Evolutionary conservation across 2,329 filamentous ascomycete species (phyloP), one percentile per base, ranked within the genome.

Genomic region (Microdochium nivale): DNA sequence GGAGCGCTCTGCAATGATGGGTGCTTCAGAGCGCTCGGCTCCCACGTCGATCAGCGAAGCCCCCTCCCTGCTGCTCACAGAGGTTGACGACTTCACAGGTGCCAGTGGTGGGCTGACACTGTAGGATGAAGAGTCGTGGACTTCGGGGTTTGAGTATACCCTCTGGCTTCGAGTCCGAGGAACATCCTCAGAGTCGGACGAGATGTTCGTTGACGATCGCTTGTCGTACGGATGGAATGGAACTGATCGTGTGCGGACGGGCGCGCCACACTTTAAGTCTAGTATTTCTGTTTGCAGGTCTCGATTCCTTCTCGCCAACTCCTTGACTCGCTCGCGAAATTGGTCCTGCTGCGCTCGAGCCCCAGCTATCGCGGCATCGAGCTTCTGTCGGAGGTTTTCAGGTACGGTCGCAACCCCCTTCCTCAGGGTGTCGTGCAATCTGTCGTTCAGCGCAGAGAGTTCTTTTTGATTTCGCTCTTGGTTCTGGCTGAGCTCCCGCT

Each of bases 281-380:
- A 79, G 60, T 4, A 80, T 58, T 2, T 70, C 71, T 9, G 72
- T 74, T 61, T 82, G 75, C 21, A 81, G 63, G 1, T 71, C 70
- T 13, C 71, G 75, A 59, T 79, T 79, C 58, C 78, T 79, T 50
- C 71, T 73, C 58, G 70, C 69, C 48, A 82, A 66, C 21, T 73
- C 66, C 47, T 67, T 66, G 58, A 78, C 72, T 53, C 78, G 77
- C 59, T 71, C 76, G 58, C 79, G 75, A 54, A 81, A 63, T 57
- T 80, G 78, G 0, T 70, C 67, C 54, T 81, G 76, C 62, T 77
- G 79, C 1, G 73, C 70, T 48, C 76, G 69, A 58, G 74, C 79
- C n/a, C 76, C 74, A 27, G 75, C 71, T 14, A 82, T 63, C 1
- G 73, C 67, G 4, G 57, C 66, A 52, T 79, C 72, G 1, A 80